Base-by-base conservation (phyloP, 768 basidiomycete genomes). In the Lentinula guzmanii region DNA sequence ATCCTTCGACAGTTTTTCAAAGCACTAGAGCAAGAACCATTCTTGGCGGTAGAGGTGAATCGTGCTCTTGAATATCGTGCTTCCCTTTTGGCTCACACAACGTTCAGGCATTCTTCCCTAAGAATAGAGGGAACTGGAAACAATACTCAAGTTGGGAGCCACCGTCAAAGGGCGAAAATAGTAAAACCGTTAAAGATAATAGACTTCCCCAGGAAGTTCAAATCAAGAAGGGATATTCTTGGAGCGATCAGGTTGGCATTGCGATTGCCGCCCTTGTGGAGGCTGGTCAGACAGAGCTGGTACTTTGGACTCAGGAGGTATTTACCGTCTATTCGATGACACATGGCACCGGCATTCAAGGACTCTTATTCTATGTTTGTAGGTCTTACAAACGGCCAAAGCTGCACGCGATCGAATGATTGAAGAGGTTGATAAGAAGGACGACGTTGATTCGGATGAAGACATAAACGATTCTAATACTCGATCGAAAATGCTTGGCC, bases 1-100 rank as follows among this genome's bases (percentile, higher is more conserved):
- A 80, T 98, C 63, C 80, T 98, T 62, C 86, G 92, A 28, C 87
- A 89, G 70, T 98, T 98, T 80, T 98, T 99, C 86, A 98, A 97
- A 72, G 84, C 87, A 6, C 80, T 94, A 52, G 82, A 84, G 58
- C 86, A 92, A 64, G 89, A 97, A 63, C 81, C 91, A 0, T 91
- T 98, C 76, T 78, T 98, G 52, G 83, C 93, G 62, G 82, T 98
- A 63, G 94, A 98, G 81, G 95, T 95, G 67, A 77, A 74, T 65
- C 63, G 72, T 67, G 63, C 69, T 45, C 50, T 56, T 43, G 21
- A 15, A 18, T 55, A 48, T 11, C 21, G 18, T 21, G 16, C 2
- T 48, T 18, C 21, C 18, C 34, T 37, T 28, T 18, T 16, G 7
- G n/a, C 16, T 55, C 21, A 34, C n/a, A 50, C 51, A 67, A 7